phyloP scores from a whole-genome alignment of 331 rosid species.

The Malus hybrid region DNA sequence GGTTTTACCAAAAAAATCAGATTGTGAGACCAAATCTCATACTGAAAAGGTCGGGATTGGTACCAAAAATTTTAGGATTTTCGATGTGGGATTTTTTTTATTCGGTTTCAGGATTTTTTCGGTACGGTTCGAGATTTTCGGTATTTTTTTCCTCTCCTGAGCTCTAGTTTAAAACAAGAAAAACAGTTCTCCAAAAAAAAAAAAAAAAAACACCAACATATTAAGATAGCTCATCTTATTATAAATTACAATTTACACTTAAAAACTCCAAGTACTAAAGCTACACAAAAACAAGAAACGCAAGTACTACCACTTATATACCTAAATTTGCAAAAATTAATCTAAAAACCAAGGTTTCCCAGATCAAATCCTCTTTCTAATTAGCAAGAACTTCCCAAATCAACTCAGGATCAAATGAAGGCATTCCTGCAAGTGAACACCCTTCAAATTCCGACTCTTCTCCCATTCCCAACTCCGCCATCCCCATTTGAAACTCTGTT shows the following conservation, averaged over 20 bases:
- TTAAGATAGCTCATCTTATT: neutral
- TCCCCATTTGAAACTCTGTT: constrained; percentile 17
- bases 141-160: no score
- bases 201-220: neutral
- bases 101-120: no score
- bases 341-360: neutral
- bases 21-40: no score
- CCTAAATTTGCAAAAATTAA: no score
- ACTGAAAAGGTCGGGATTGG: no score
- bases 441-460: constrained; percentile 44
- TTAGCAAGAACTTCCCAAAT: constrained; percentile 91
- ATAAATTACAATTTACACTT: constrained; percentile 15
- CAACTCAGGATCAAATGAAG: constrained; percentile 89
- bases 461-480: constrained; percentile 16
- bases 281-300: no score
- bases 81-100: no score
- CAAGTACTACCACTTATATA: neutral
- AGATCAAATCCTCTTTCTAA: constrained; percentile 9
- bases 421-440: constrained; percentile 69
- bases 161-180: no score
- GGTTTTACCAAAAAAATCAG: no score
- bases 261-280: neutral
- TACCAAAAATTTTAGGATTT: no score
- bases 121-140: no score
- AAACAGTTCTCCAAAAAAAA: neutral